Evolutionary conservation across 2,329 filamentous ascomycete species (phyloP), one percentile per base, ranked within the genome.

Genomic region (Massarina eburnea): DNA sequence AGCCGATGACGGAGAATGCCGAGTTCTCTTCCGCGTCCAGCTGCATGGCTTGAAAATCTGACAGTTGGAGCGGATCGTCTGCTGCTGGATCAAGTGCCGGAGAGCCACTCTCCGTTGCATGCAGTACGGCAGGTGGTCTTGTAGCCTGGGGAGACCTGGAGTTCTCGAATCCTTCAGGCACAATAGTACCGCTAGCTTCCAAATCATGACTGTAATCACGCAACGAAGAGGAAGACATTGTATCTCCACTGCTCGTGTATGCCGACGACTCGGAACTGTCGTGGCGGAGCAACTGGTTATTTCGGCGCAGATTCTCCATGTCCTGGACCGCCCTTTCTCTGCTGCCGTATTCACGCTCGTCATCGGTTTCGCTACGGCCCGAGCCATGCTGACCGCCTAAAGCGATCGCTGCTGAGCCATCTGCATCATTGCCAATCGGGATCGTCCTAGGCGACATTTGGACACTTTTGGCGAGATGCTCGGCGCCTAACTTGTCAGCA

Each of bases 171-270:
- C 51, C 48, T 12, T 71, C 67, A 30, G 70, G 68, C 22, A 73
- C 62, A 45, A 73, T 71, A 1, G 71, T 73, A 9, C 71, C 71
- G 35, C 70, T 73, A 8, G 70, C 69, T 50, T 71, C 70, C 68
- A 73, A 69, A 12, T 69, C 65, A 8, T 62, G 52, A 17, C 49
- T 59, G 45, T 66, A 59, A 4, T 61, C 61, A 6, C 57, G 49
- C 4, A 58, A 65, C 9, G 50, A 45, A 24, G 54, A 54, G 3
- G 66, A 64, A 8, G 35, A 38, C 19, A 64, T 45, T 21, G 55
- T 56, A 38, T 57, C 57, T 39, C 59, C 59, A 43, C 59, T 67
- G 48, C 66, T 70, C 7, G 61, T 54, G 39, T 62, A 68, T 17
- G 65, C 67, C 20, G 70, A 67, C 0, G 69, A 72, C 37, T 70